Conservation (phyloP, 2,329 filamentous ascomycete genomes). For the Bipolaris bicolor region DNA sequence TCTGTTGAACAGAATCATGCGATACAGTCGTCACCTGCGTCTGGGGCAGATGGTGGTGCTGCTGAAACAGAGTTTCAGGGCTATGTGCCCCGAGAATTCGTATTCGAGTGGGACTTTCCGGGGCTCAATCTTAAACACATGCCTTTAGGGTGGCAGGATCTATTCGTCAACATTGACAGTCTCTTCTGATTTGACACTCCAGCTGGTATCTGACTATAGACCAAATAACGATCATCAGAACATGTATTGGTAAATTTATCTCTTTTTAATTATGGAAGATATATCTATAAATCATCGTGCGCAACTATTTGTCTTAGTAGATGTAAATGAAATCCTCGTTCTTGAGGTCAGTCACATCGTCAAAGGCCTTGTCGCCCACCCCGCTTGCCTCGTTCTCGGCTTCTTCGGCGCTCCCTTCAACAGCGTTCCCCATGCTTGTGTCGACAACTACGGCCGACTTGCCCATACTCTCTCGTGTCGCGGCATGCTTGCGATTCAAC, state of each 20-base stretch:
- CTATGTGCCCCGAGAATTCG: slow-evolving; percentile 62
- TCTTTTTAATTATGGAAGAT: neutral
- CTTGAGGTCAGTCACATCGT: slow-evolving; percentile 65
- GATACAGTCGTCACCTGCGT: slow-evolving; percentile 1
- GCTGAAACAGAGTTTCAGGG: slow-evolving; percentile 58
- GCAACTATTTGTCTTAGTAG: slow-evolving; percentile 27
- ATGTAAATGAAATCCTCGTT: slow-evolving; percentile 71
- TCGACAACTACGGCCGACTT: slow-evolving; percentile 66
- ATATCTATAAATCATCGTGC: neutral
- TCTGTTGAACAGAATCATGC: slow-evolving; percentile 22
- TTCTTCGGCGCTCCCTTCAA: slow-evolving; percentile 49
- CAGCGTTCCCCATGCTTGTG: slow-evolving; percentile 61
- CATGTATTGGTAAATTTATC: neutral
- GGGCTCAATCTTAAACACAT: slow-evolving; percentile 60
- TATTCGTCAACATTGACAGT: slow-evolving; percentile 55
- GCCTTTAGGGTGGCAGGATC: slow-evolving; percentile 55
- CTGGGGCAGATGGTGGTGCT: slow-evolving; percentile 24
- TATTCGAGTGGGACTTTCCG: slow-evolving; percentile 65
- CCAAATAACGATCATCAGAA: neutral
- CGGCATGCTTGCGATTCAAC: slow-evolving; percentile 63
- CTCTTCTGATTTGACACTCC: slow-evolving; percentile 27
- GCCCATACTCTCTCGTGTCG: slow-evolving; percentile 61
- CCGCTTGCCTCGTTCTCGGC: slow-evolving; percentile 33
- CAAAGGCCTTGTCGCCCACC: slow-evolving; percentile 59
- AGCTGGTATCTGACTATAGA: neutral